Conservation (phyloP, 805 yeast genomes). For the Candida hispaniensis region DNA sequence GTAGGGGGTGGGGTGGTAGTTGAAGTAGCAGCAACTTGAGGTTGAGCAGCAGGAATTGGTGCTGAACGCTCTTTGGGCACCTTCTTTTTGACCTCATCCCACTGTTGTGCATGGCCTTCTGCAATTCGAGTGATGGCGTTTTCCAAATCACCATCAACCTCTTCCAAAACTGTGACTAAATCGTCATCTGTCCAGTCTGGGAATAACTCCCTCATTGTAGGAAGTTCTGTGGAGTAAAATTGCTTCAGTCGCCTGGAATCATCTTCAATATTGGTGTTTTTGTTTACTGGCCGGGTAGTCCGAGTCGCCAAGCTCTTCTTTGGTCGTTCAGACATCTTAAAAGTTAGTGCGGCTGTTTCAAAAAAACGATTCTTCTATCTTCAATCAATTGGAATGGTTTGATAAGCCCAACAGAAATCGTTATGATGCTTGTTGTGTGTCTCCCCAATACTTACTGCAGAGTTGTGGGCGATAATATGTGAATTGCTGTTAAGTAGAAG, state of each 20-base stretch:
- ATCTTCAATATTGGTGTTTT: slow-evolving; percentile 20
- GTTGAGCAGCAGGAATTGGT: slow-evolving; percentile 16
- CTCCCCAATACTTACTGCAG: too few species aligned
- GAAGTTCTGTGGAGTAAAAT: slow-evolving; percentile 30
- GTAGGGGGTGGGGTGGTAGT: slow-evolving; percentile 20
- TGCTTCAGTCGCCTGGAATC: slow-evolving; percentile 28
- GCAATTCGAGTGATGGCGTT: slow-evolving; percentile 78
- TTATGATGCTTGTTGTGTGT: too few species aligned
- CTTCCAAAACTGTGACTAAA: slow-evolving; percentile 61
- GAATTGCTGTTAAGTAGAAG: too few species aligned
- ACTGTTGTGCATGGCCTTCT: slow-evolving; percentile 78
- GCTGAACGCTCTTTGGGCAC: slow-evolving; percentile 20
- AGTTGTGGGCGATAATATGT: too few species aligned
- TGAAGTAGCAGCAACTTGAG: slow-evolving; percentile 10
- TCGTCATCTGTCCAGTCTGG: slow-evolving; percentile 93
- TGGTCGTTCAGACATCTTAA: slow-evolving; percentile 17
- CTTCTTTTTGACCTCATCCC: slow-evolving; percentile 80
- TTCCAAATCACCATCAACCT: slow-evolving; percentile 61
- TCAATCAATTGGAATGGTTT: too few species aligned
- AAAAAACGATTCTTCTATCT: too few species aligned
- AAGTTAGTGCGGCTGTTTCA: too few species aligned
- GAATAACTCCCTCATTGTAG: slow-evolving; percentile 69
- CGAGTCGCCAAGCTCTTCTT: slow-evolving; percentile 15
- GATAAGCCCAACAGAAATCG: too few species aligned
- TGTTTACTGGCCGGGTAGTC: slow-evolving; percentile 14